Percentiles rank a stretch among this genome's conserved stretches.
Evolutionary conservation across 305 asterid species (phyloP).

Genomic region (Fraxinus paxiana): DNA sequence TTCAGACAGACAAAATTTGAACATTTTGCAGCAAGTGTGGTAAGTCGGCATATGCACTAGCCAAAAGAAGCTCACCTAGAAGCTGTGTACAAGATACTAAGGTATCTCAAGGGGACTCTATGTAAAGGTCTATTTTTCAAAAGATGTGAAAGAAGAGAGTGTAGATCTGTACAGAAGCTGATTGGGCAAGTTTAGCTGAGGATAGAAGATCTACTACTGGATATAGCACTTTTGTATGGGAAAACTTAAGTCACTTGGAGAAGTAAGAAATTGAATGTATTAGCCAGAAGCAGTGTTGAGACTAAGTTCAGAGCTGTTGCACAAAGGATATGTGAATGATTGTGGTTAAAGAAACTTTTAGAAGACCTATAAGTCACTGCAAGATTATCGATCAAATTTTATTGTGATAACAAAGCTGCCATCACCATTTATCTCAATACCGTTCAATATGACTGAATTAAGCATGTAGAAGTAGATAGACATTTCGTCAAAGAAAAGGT

Average conservation of each 20-base stretch:
- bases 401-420: too few species aligned
- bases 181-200: neutral
- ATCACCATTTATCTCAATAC: neutral
- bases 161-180: neutral
- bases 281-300: neutral
- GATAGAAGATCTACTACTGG: neutral
- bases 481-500: neutral
- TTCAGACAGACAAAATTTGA: neutral
- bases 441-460: too few species aligned
- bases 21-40: neutral
- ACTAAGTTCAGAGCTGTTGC: neutral
- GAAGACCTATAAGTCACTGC: neutral
- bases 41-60: neutral
- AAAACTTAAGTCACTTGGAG: neutral
- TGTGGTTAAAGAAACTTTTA: neutral
- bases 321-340: neutral
- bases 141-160: neutral
- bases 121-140: neutral
- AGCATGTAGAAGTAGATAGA: neutral
- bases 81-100: neutral
- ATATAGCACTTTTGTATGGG: neutral
- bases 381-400: neutral
- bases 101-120: neutral
- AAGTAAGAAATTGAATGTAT: neutral
- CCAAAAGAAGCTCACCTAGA: neutral